Conservation (phyloP, 371 early-diverging fungal genomes). For the Mortierella sp. region DNA sequence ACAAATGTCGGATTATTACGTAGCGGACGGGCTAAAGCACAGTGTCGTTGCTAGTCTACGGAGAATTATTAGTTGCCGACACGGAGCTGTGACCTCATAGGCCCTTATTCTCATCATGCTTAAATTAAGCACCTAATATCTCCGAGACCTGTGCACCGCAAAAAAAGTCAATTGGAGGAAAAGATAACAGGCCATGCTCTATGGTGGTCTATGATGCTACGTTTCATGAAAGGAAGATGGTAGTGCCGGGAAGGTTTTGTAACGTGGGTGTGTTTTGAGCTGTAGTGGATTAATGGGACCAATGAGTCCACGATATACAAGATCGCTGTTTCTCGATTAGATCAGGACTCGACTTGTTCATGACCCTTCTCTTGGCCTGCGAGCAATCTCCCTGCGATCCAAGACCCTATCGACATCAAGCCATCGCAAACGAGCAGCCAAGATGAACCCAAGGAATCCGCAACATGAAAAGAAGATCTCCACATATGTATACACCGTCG, state of each 20-base stretch:
- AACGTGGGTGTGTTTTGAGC: too few relatives aligned
- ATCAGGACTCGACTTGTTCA: neutral
- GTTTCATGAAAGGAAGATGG: neutral
- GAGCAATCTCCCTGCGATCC: constrained; percentile 38
- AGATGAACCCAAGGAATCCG: constrained; percentile 36
- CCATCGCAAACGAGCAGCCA: constrained; percentile 29
- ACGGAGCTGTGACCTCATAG: too few relatives aligned
- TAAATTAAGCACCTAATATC: too few relatives aligned
- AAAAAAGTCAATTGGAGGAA: neutral
- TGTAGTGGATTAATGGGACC: too few relatives aligned
- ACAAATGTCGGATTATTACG: too few relatives aligned
- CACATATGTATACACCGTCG: constrained; percentile 39
- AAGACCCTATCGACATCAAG: constrained; percentile 31
- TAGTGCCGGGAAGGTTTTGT: too few relatives aligned
- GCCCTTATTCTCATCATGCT: too few relatives aligned
- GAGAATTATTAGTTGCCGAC: too few relatives aligned
- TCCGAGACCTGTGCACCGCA: neutral
- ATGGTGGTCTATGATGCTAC: neutral
- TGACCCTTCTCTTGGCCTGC: neutral
- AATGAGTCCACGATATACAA: too few relatives aligned
- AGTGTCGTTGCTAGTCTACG: too few relatives aligned
- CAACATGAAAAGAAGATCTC: constrained; percentile 47
- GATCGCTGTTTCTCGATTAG: neutral
- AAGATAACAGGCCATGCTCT: neutral
- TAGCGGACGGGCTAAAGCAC: too few relatives aligned